These are phyloP conservation scores for Psilocybe mexicana DNA, from an alignment of 1,284 basidiomycete species.

Conservation along the genomic window DNA sequence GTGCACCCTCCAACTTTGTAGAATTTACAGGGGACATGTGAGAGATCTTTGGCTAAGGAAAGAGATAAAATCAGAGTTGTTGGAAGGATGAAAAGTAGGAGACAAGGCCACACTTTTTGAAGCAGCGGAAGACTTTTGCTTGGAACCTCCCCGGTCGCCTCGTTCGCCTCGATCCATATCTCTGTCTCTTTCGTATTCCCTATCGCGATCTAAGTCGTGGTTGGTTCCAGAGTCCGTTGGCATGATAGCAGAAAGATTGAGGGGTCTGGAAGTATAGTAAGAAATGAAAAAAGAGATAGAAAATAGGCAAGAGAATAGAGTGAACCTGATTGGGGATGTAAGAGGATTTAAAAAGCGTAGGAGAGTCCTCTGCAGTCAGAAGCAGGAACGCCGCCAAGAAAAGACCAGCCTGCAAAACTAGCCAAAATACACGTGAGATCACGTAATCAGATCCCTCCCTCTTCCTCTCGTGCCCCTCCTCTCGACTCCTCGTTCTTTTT, in stretches of 20 bases:
- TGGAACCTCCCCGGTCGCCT: slow-evolving; percentile 27
- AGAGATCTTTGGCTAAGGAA: slow-evolving; percentile 78
- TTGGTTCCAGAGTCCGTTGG: slow-evolving; percentile 28
- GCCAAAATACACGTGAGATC: slow-evolving; percentile 32
- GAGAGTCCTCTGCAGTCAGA: slow-evolving; percentile 14
- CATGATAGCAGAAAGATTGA: slow-evolving; percentile 23
- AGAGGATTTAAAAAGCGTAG: slow-evolving; percentile 6
- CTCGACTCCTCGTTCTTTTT: background rate
- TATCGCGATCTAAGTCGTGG: slow-evolving; percentile 33
- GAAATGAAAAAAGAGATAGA: slow-evolving; percentile 5
- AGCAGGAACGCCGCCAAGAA: slow-evolving; percentile 28
- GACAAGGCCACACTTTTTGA: slow-evolving; percentile 32
- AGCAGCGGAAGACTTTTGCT: slow-evolving; percentile 33
- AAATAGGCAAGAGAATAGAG: background rate
- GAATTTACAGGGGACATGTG: slow-evolving; percentile 98
- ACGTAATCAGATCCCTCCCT: slow-evolving; percentile 13
- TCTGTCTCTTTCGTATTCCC: slow-evolving; percentile 29
- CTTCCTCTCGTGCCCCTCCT: background rate
- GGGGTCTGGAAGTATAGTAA: slow-evolving; percentile 1
- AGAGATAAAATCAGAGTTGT: background rate
- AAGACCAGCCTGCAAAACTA: slow-evolving; percentile 33
- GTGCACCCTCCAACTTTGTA: slow-evolving; percentile 93
- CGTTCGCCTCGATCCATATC: slow-evolving; percentile 30
- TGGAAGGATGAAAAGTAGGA: slow-evolving; percentile 1
- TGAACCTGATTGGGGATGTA: background rate